Evolutionary conservation across 2,329 filamentous ascomycete genomes (phyloP), one percentile per base, ranked within the genome.

Genomic region (Stagonosporopsis chrysanthemi): DNA sequence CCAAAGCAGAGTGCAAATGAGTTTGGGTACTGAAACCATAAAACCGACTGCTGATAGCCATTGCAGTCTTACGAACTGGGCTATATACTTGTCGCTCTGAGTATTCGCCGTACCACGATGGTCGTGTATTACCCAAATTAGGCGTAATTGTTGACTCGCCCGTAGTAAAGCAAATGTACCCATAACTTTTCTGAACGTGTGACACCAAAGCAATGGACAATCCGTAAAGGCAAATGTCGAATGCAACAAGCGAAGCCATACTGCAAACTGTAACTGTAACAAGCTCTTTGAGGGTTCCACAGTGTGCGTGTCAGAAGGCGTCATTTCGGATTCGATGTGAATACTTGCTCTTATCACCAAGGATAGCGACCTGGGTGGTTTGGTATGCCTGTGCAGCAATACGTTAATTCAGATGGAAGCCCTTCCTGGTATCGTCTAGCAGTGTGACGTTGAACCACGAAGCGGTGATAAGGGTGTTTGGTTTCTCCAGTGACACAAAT

Each of bases 111-210:
- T 19, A 43, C 29, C 19, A 31, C 14, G 24, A 43, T 39, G 43
- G 24, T 43, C 12, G 24, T 31, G 39, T 43, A 35, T 52, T 39
- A 24, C 15, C 39, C 39, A 3, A n/a, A 8, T 8, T 14, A 12
- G 26, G 39, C 24, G 43, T 41, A 59, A 68, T 67, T 70, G 63
- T 65, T 49, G 48, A 33, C 39, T 14, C 54, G 48, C 22, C 56
- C 45, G 38, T 36, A 53, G 53, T 31, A 28, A 60, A 55, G 48
- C 56, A 60, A 60, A 53, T 58, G 52, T 40, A 50, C 51, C 46
- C 31, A 50, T 40, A 58, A 28, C 47, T 31, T 35, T 53, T 22
- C 24, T 44, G 39, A 47, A 45, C 41, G 53, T 64, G 62, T 56
- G 60, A 63, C 47, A 66, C 63, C 65, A 42, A 42, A 33, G 47